A percentile compares a stretch with the other conserved stretches of the same genome.
Evolutionary conservation across 441 rosid genomes (phyloP).

Genomic region (Syzygium malaccense): DNA sequence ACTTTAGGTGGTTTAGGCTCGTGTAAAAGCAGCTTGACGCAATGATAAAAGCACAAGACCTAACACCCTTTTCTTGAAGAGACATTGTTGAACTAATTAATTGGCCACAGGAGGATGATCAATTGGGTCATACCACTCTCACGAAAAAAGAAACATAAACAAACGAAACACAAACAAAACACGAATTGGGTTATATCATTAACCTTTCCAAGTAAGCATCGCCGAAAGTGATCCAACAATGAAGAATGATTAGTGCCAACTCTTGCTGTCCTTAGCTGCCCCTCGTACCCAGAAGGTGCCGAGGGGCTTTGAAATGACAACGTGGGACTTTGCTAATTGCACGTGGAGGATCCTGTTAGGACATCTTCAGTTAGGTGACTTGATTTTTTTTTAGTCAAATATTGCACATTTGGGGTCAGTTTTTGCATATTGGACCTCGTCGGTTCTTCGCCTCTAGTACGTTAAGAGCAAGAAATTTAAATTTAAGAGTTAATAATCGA

Average conservation of each 20-base stretch:
- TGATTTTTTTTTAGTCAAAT: not conserved
- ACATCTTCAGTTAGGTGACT: not conserved
- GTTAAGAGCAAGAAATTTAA: not conserved
- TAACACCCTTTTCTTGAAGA: not conserved
- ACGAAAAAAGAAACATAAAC: not conserved
- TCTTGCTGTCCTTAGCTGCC: not conserved
- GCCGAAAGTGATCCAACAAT: constrained; percentile 22
- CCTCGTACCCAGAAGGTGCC: not conserved
- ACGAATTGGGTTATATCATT: not conserved
- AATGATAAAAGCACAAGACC: not conserved
- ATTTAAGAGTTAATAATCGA: not conserved
- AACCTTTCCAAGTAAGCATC: constrained; percentile 1
- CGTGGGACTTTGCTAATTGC: not conserved
- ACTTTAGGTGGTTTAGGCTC: not conserved
- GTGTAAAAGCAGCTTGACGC: not conserved
- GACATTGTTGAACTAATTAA: not conserved
- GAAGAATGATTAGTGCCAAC: constrained; percentile 11
- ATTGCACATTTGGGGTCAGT: not conserved
- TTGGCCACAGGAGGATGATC: not conserved
- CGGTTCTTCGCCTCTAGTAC: not conserved
- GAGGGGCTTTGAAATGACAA: not conserved
- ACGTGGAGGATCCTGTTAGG: not conserved
- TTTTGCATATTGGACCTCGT: not conserved
- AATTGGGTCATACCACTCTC: not conserved
- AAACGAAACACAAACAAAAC: not conserved